A percentile compares a stretch with the other conserved stretches of the same genome.
These are phyloP conservation scores for Sporobolomyces pararoseus DNA, from an alignment of 768 basidiomycete genomes.

Conservation along the genomic window DNA sequence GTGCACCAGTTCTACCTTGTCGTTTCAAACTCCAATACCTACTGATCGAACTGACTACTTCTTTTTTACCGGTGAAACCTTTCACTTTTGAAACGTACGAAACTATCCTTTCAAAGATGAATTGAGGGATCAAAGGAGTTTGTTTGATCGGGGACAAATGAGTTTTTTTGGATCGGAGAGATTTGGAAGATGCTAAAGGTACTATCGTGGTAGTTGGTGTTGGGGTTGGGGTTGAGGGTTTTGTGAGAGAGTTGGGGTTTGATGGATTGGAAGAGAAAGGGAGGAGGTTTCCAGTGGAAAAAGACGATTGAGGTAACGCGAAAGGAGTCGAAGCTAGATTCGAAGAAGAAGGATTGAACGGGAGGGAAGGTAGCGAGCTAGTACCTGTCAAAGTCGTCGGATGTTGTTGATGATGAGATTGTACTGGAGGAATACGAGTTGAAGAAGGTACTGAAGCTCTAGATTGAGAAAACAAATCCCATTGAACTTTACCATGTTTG, in stretches of 20 bases:
- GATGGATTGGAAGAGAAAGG: too few relatives aligned
- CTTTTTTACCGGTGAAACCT: conserved; percentile 65
- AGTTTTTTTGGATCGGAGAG: conserved; percentile 48
- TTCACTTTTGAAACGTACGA: conserved; percentile 67
- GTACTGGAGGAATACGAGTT: neutral
- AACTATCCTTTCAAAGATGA: conserved; percentile 74
- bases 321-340: neutral
- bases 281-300: too few relatives aligned
- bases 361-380: neutral
- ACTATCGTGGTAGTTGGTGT: neutral
- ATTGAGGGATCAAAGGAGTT: conserved; percentile 80
- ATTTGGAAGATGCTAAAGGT: conserved; percentile 15
- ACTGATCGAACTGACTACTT: conserved; percentile 72
- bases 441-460: conserved; percentile 2
- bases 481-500: conserved; percentile 77
- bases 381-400: neutral
- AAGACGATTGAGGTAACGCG: neutral
- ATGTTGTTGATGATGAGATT: neutral
- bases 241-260: too few relatives aligned
- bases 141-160: conserved; percentile 75
- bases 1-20: conserved; percentile 87
- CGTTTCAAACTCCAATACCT: conserved; percentile 97
- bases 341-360: neutral
- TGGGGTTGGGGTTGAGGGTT: neutral
- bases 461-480: neutral